A percentile compares a stretch with the other conserved stretches of the same genome.
Conservation (phyloP, 306 rosid species). For the Medicago arabica region DNA sequence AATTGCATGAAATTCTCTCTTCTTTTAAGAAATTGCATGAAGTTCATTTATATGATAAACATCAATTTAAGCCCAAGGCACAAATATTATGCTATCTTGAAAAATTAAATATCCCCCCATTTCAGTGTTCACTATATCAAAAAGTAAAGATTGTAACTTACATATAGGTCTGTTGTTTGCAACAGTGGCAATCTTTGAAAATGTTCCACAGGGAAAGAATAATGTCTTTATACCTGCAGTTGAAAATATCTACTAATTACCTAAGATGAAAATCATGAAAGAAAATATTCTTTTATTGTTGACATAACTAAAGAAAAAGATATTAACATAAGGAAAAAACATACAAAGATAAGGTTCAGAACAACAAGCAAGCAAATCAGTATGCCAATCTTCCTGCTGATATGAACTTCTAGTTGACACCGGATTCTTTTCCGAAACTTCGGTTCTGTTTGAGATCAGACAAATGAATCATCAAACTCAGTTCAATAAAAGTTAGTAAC, state of each 20-base stretch:
- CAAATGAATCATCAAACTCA: conserved; percentile 26
- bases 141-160: conserved; percentile 49
- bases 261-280: conserved; percentile 22
- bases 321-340: conserved; percentile 43
- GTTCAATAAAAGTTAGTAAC: conserved; percentile 32
- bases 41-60: too few species aligned
- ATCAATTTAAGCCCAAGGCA: too few species aligned
- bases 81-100: too few species aligned
- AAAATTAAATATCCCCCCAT: not conserved
- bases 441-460: conserved; percentile 55
- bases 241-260: conserved; percentile 18
- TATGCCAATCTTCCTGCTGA: conserved; percentile 81
- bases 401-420: conserved; percentile 66
- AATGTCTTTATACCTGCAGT: conserved; percentile 85
- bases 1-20: too few species aligned
- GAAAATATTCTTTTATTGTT: not conserved
- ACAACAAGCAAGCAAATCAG: conserved; percentile 93
- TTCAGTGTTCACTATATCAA: not conserved
- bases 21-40: too few species aligned
- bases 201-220: conserved; percentile 92
- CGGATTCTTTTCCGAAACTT: conserved; percentile 65
- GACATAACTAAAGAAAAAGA: conserved; percentile 14
- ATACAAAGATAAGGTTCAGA: conserved; percentile 90
- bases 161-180: conserved; percentile 85
- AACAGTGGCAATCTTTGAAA: conserved; percentile 84